Percentiles rank a stretch among this genome's conserved stretches.
phyloP scores from a whole-genome alignment of 2,329 filamentous ascomycete genomes.

The Nannizziopsis arthrosporioides region DNA sequence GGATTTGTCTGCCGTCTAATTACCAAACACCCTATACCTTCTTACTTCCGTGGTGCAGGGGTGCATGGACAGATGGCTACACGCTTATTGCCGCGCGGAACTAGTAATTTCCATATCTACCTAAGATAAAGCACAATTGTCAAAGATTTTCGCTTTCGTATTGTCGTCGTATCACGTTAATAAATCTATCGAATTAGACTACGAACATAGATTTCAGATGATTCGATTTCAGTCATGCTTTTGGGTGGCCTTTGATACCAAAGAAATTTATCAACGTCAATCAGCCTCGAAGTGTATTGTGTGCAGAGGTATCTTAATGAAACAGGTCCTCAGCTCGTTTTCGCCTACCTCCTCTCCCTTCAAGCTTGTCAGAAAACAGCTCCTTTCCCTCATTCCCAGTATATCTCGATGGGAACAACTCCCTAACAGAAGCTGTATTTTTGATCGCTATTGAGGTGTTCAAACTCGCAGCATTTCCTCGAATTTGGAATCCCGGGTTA shows the following conservation, averaged over 20 bases:
- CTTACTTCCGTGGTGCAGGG: constrained; percentile 27
- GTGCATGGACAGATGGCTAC: constrained; percentile 41
- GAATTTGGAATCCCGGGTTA: constrained; percentile 29
- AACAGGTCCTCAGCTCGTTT: constrained; percentile 65
- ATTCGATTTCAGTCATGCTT: background rate
- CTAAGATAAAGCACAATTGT: too few relatives aligned
- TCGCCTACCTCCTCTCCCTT: constrained; percentile 48
- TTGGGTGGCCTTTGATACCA: background rate
- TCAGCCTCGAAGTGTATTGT: too few relatives aligned
- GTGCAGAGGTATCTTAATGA: constrained; percentile 35
- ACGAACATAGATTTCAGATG: background rate
- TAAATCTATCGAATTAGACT: too few relatives aligned
- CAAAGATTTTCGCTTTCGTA: too few relatives aligned
- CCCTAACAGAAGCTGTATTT: constrained; percentile 53
- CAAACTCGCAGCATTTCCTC: constrained; percentile 25
- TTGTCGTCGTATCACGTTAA: too few relatives aligned
- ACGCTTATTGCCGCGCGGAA: constrained; percentile 19
- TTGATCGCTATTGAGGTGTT: constrained; percentile 52
- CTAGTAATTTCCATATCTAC: too few relatives aligned
- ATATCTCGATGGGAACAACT: constrained; percentile 57
- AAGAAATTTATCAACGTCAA: background rate
- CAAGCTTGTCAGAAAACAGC: constrained; percentile 51
- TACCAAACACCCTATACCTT: constrained; percentile 39
- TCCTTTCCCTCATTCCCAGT: constrained; percentile 54
- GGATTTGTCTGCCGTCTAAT: constrained; percentile 33